Percentiles rank a stretch among this genome's conserved stretches.
Evolutionary conservation across 768 basidiomycete species (phyloP).

Genomic region (Podaxis sp.): DNA sequence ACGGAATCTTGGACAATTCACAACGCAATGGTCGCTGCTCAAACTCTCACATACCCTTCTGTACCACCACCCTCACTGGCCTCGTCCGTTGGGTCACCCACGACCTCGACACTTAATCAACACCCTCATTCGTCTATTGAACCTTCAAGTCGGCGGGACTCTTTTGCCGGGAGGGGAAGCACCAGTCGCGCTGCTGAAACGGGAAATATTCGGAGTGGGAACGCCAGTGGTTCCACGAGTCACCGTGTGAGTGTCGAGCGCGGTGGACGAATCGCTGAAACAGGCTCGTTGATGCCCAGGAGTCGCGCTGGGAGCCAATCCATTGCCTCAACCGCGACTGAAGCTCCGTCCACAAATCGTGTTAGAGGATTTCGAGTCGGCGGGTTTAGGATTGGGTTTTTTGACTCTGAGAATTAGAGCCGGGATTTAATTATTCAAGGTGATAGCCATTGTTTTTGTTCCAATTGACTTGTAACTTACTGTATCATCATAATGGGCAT

Average conservation of each 20-base stretch:
- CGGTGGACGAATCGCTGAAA: constrained; percentile 70
- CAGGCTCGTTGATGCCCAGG: constrained; percentile 34
- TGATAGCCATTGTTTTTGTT: constrained; percentile 9
- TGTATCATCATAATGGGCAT: constrained; percentile 12
- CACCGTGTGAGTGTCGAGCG: constrained; percentile 60
- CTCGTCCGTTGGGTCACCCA: constrained; percentile 74
- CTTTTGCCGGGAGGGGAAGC: constrained; percentile 38
- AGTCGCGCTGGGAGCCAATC: constrained; percentile 13
- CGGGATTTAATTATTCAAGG: constrained; percentile 3
- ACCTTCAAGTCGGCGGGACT: constrained; percentile 51
- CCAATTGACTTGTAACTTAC: constrained; percentile 8
- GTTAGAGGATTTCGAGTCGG: constrained; percentile 8
- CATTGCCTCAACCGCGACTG: constrained; percentile 2
- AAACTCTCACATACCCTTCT: constrained; percentile 69
- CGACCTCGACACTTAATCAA: constrained; percentile 44
- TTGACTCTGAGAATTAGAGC: constrained; percentile 13
- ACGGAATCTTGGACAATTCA: constrained; percentile 51
- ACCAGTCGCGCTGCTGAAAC: constrained; percentile 33
- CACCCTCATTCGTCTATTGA: constrained; percentile 50
- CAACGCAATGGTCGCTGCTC: constrained; percentile 30
- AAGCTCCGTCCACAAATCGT: constrained; percentile 6
- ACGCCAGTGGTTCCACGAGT: constrained; percentile 39
- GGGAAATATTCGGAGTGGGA: constrained; percentile 31
- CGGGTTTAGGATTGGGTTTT: constrained; percentile 10
- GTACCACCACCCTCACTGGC: constrained; percentile 83